Percentiles rank a stretch among this genome's conserved stretches.
Evolutionary conservation across 2,329 filamentous ascomycete genomes (phyloP).

Genomic region (Nannizziopsis barbatae): DNA sequence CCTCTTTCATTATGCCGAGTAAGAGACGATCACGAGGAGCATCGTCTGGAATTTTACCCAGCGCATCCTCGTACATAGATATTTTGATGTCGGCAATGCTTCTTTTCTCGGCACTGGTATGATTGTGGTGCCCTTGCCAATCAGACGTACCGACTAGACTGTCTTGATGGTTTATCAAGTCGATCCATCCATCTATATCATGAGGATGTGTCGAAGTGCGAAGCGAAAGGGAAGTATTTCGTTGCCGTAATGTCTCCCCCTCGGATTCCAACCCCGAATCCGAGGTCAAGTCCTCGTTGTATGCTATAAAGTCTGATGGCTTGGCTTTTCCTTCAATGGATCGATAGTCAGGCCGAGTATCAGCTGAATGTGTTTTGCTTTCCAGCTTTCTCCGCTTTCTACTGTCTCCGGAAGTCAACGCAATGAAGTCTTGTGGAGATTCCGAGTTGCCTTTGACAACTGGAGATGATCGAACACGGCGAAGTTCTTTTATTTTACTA

Average conservation of each 20-base stretch:
- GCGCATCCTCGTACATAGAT: conserved; percentile 65
- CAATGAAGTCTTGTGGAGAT: conserved; percentile 25
- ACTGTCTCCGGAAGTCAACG: conserved; percentile 19
- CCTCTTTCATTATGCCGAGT: conserved; percentile 61
- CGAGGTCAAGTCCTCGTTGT: conserved; percentile 41
- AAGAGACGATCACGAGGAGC: conserved; percentile 50
- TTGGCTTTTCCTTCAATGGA: conserved; percentile 57
- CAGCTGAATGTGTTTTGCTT: conserved; percentile 27
- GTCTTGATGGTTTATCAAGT: conserved; percentile 69
- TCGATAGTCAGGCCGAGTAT: conserved; percentile 45
- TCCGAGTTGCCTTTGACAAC: conserved; percentile 17
- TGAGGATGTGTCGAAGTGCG: conserved; percentile 54
- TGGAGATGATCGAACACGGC: conserved; percentile 20
- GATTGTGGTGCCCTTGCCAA: conserved; percentile 25
- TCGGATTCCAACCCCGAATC: conserved; percentile 35
- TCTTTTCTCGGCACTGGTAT: conserved; percentile 51
- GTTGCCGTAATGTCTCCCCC: conserved; percentile 36
- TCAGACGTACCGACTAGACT: conserved; percentile 44
- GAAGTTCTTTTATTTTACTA: conserved; percentile 17
- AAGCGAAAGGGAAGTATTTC: conserved; percentile 48
- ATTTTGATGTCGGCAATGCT: conserved; percentile 70
- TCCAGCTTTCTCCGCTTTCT: conserved; percentile 34
- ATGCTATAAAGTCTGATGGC: conserved; percentile 33
- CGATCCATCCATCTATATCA: conserved; percentile 63
- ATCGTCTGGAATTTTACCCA: conserved; percentile 44